Conservation (phyloP, 192 early-diverging fungal species). For the Chytriomyces confervae region DNA sequence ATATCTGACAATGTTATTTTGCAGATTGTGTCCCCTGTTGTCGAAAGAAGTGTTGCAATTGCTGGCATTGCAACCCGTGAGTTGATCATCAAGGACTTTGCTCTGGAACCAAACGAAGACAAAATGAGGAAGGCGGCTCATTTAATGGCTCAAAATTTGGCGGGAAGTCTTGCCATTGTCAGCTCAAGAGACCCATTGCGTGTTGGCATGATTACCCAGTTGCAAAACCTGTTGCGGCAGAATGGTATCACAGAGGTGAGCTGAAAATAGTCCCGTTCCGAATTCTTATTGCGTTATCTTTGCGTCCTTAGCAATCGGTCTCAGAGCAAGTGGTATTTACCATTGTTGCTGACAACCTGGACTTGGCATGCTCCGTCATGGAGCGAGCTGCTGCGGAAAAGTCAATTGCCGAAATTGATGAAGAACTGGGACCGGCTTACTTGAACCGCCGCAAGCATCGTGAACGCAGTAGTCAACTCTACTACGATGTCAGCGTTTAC, state of each 20-base stretch:
- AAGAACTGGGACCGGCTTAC: conserved; percentile 73
- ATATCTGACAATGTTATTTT: conserved; percentile 12
- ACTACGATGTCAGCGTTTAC: conserved; percentile 84
- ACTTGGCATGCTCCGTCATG: conserved; percentile 91
- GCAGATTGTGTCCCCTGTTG: conserved; percentile 80
- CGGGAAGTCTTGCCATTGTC: conserved; percentile 81
- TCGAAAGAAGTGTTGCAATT: conserved; percentile 92
- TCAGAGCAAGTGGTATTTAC: conserved; percentile 85
- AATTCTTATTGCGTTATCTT: background rate
- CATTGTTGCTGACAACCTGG: conserved; percentile 91
- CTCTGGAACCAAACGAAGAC: conserved; percentile 91
- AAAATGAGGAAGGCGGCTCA: conserved; percentile 93
- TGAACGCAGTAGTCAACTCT: conserved; percentile 88
- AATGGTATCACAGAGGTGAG: conserved; percentile 77
- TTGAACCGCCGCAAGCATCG: conserved; percentile 83
- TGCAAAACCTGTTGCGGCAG: conserved; percentile 72
- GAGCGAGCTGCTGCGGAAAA: conserved; percentile 97
- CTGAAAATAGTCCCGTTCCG: background rate
- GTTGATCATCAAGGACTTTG: conserved; percentile 94
- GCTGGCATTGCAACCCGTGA: conserved; percentile 92
- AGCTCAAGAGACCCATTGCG: conserved; percentile 93
- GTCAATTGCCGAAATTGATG: conserved; percentile 92
- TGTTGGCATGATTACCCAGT: conserved; percentile 76
- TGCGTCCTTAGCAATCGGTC: conserved; percentile 59
- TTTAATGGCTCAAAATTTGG: conserved; percentile 92